These are phyloP conservation scores for Alternaria triticina DNA, from an alignment of 2,329 filamentous ascomycete genomes.

Conservation along the genomic window DNA sequence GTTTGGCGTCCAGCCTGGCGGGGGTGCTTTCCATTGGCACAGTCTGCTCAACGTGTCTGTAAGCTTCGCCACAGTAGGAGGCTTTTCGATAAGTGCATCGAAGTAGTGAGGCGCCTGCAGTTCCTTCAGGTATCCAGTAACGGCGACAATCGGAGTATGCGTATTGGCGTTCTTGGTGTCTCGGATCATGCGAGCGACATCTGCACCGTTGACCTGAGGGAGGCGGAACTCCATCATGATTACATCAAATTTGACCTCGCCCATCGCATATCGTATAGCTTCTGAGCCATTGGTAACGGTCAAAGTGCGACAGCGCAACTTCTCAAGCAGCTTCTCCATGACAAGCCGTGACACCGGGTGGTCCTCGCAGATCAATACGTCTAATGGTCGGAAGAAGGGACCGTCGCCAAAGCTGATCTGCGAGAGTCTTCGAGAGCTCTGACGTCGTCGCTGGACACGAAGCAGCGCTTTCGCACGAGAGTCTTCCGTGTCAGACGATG, in stretches of 20 bases:
- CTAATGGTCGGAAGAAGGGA: constrained; percentile 86
- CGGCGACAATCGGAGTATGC: constrained; percentile 92
- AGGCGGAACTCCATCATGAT: constrained; percentile 98
- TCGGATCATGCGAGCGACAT: constrained; percentile 96
- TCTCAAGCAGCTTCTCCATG: constrained; percentile 98
- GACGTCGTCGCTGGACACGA: constrained; percentile 90
- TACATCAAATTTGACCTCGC: constrained; percentile 97
- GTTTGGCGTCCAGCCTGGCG: constrained; percentile 60
- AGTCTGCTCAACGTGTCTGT: constrained; percentile 85
- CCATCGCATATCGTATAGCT: constrained; percentile 90
- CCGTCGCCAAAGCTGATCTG: constrained; percentile 86
- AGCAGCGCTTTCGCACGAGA: constrained; percentile 88
- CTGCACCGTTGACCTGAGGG: constrained; percentile 91
- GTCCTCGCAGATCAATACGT: constrained; percentile 96
- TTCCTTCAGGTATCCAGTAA: constrained; percentile 98
- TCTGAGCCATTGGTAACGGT: constrained; percentile 89
- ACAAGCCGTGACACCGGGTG: constrained; percentile 96
- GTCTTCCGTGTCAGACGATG: constrained; percentile 96
- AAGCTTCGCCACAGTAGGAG: constrained; percentile 89
- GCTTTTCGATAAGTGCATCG: constrained; percentile 93
- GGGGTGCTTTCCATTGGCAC: constrained; percentile 91
- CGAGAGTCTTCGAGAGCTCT: constrained; percentile 92
- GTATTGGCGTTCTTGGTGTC: constrained; percentile 96
- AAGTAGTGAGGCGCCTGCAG: constrained; percentile 95
- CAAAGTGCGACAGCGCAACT: constrained; percentile 91